Evolutionary conservation across 2,329 filamentous ascomycete species (phyloP).

Genomic region (Coniosporium tulheliwenetii): DNA sequence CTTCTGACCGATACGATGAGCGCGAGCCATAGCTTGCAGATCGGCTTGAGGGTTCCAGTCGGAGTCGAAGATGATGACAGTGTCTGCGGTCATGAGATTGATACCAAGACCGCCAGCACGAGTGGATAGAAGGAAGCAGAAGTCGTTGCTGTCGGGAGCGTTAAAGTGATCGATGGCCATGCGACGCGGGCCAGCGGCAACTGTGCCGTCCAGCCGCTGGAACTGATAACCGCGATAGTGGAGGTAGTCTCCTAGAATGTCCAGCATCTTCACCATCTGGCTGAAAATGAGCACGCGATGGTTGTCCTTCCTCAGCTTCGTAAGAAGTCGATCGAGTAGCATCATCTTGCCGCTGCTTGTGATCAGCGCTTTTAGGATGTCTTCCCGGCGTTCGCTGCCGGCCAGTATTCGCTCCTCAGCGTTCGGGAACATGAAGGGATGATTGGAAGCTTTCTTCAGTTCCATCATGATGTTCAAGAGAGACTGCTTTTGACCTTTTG

Average conservation of each 20-base stretch:
- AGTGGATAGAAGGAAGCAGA: conserved; percentile 90
- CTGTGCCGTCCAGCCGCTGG: conserved; percentile 88
- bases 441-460: conserved; percentile 96
- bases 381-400: conserved; percentile 68
- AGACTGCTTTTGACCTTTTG: conserved; percentile 83
- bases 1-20: conserved; percentile 94
- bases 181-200: conserved; percentile 71
- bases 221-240: conserved; percentile 88
- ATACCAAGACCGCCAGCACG: conserved; percentile 95
- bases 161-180: conserved; percentile 98
- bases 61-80: conserved; percentile 93
- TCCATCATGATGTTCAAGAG: conserved; percentile 99
- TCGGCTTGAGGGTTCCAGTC: conserved; percentile 99
- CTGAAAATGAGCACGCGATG: conserved; percentile 97
- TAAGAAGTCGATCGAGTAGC: conserved; percentile 86
- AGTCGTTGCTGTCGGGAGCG: conserved; percentile 87
- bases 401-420: conserved; percentile 80
- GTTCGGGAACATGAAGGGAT: conserved; percentile 93
- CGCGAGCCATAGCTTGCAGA: conserved; percentile 94
- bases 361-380: conserved; percentile 82
- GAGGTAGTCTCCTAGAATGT: conserved; percentile 89
- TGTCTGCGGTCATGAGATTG: conserved; percentile 97
- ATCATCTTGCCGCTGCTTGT: conserved; percentile 99
- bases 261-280: conserved; percentile 98
- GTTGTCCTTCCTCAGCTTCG: conserved; percentile 82